phyloP scores from a whole-genome alignment of 352 stramenopile species.

The Globisporangium emineosum region DNA sequence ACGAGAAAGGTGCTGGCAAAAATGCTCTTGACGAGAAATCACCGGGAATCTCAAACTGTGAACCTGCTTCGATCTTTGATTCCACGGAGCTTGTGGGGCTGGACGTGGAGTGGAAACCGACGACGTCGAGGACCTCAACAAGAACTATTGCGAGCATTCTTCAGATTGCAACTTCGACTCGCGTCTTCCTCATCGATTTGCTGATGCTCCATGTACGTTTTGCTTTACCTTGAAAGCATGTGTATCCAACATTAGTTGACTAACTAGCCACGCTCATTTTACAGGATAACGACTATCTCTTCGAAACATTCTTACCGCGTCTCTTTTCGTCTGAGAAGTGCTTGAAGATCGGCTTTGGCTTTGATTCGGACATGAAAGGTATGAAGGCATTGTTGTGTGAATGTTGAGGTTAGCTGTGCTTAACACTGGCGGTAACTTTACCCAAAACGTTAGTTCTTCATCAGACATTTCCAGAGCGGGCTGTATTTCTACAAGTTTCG shows the following conservation, averaged over 20 bases:
- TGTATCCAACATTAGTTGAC: neutral
- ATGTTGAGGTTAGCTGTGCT: neutral
- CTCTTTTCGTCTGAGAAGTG: slow-evolving; percentile 34
- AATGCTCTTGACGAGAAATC: neutral
- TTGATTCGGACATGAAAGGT: slow-evolving; percentile 71
- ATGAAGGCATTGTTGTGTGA: neutral
- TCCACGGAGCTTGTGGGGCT: slow-evolving; percentile 33
- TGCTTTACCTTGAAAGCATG: neutral
- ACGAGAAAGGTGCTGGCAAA: neutral
- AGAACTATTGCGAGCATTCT: slow-evolving; percentile 53
- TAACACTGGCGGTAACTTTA: neutral
- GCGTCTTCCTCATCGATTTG: slow-evolving; percentile 58
- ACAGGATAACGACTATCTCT: slow-evolving; percentile 42
- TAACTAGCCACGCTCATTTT: neutral
- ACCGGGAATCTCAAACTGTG: neutral
- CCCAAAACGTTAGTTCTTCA: slow-evolving; percentile 34
- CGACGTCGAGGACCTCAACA: slow-evolving; percentile 24
- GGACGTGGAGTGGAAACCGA: slow-evolving; percentile 68
- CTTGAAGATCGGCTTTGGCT: slow-evolving; percentile 68
- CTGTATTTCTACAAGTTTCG: slow-evolving; percentile 29
- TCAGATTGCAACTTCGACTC: slow-evolving; percentile 46
- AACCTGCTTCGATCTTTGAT: neutral
- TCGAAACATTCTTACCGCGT: slow-evolving; percentile 37
- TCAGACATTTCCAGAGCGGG: slow-evolving; percentile 61
- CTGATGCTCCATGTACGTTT: slow-evolving; percentile 49